Evolutionary conservation across 2,329 filamentous ascomycete genomes (phyloP), one percentile per base, ranked within the genome.

Genomic region (Trichoderma sp.): DNA sequence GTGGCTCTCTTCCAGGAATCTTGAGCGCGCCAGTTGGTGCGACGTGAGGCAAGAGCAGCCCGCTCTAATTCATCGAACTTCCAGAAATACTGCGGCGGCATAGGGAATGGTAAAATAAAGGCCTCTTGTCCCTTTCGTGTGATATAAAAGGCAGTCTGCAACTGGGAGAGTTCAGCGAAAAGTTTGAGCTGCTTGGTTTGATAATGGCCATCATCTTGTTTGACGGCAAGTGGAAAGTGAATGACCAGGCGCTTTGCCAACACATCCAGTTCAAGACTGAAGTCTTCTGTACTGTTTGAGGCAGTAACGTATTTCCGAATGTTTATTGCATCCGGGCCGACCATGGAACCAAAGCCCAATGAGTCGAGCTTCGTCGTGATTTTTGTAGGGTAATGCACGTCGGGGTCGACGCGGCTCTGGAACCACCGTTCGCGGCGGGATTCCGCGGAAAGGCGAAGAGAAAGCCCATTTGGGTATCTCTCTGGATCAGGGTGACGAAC

Each of bases 321-420:
- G 75, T 89, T 85, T 83, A 94, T 88, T 0, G 81, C 81, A 3
- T 79, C 80, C 5, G 86, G 83, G 1, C 83, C 78, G 1, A 84
- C 73, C 79, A 88, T 83, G 51, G 88, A 81, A 0, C 92, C 91
- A 72, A 94, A 90, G 21, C 88, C 84, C 1, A 94, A 74, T 0
- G 79, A 80, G 1, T 76, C 73, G 3, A 85, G 81, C 1, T 77
- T 74, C 1, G 89, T 71, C 18, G 75, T 81, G 77, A 86, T 78
- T 24, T 74, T 75, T 26, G 75, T 69, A 1, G 78, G 77, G 54
- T 80, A 79, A 6, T 37, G 5, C 3, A 46, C 1, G 28, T 24
- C 28, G 1, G 64, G 64, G 21, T 51, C 21, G 11, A 10, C 10
- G 6, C 64, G 64, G 11, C 64, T 66, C 1, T 4, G 21, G 39